Conservation (phyloP, 768 basidiomycete genomes). For the Auricularia sp. region DNA sequence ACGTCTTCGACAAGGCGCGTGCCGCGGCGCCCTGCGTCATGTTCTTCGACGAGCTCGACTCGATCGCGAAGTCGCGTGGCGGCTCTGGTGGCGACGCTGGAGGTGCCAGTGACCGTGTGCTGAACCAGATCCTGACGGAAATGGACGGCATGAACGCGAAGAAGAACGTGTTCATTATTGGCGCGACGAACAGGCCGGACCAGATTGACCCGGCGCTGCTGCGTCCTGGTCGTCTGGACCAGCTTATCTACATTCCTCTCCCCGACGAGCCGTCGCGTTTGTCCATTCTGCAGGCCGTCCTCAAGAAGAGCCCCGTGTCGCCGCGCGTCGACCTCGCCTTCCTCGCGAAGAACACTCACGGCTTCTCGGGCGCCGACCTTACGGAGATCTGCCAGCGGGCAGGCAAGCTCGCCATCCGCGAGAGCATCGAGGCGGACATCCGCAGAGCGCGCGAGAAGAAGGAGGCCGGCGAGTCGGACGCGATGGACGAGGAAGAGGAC, state of each 20-base stretch:
- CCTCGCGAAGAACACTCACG: slow-evolving; percentile 88
- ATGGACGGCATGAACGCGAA: slow-evolving; percentile 99
- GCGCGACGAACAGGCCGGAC: slow-evolving; percentile 93
- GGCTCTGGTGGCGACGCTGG: slow-evolving; percentile 79
- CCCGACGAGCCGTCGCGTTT: slow-evolving; percentile 89
- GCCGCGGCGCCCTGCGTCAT: slow-evolving; percentile 99
- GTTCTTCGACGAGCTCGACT: slow-evolving; percentile 99
- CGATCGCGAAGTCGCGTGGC: slow-evolving; percentile 96
- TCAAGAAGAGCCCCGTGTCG: slow-evolving; percentile 87
- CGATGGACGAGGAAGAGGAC: slow-evolving; percentile 50
- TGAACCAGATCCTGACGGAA: slow-evolving; percentile 95
- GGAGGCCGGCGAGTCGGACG: slow-evolving; percentile 48
- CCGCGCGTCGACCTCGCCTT: slow-evolving; percentile 72
- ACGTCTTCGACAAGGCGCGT: slow-evolving; percentile 99
- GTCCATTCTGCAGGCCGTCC: slow-evolving; percentile 81
- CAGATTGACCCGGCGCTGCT: slow-evolving; percentile 89
- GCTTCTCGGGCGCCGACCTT: slow-evolving; percentile 98
- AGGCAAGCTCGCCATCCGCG: slow-evolving; percentile 93
- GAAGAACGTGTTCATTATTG: slow-evolving; percentile 99
- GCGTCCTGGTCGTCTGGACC: slow-evolving; percentile 96
- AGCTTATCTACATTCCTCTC: slow-evolving; percentile 97
- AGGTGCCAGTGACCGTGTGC: slow-evolving; percentile 94
- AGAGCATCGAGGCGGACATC: slow-evolving; percentile 90
- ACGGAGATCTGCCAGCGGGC: slow-evolving; percentile 99
- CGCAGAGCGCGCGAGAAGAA: slow-evolving; percentile 64